A percentile compares a stretch with the other conserved stretches of the same genome.
These are phyloP conservation scores for Debaryomyces subglobosus DNA, from an alignment of 1,139 yeast genomes.

Conservation along the genomic window DNA sequence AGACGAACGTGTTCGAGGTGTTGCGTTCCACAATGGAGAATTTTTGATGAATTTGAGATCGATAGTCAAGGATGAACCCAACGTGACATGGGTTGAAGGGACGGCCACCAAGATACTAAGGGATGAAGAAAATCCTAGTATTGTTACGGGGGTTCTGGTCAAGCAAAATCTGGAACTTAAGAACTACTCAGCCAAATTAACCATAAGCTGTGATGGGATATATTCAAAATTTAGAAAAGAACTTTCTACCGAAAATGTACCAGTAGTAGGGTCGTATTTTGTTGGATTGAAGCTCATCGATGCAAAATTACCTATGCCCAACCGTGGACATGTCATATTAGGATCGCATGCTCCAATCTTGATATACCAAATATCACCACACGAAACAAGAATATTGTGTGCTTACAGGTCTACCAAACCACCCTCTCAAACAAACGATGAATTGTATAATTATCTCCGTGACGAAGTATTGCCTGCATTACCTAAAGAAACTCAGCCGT, in stretches of 20 bases:
- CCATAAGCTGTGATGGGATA: constrained; percentile 90
- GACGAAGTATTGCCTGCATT: constrained; percentile 65
- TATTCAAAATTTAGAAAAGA: constrained; percentile 89
- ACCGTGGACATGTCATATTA: constrained; percentile 88
- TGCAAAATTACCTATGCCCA: constrained; percentile 69
- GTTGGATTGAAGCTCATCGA: constrained; percentile 78
- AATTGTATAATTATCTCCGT: constrained; percentile 61
- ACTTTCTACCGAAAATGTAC: constrained; percentile 57
- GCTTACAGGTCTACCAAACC: constrained; percentile 76
- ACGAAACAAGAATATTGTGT: constrained; percentile 86
- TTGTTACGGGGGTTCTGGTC: constrained; percentile 69
- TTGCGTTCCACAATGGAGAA: constrained; percentile 90
- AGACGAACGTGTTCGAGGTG: constrained; percentile 70
- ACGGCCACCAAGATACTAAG: constrained; percentile 69
- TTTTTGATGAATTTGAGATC: constrained; percentile 76
- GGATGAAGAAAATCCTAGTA: constrained; percentile 48
- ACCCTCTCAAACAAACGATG: constrained; percentile 67
- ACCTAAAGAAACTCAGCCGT: constrained; percentile 66
- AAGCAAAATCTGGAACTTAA: constrained; percentile 27
- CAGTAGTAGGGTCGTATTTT: constrained; percentile 79
- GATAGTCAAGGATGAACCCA: constrained; percentile 68
- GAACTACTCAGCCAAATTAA: constrained; percentile 59
- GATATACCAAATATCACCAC: constrained; percentile 81
- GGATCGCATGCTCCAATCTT: constrained; percentile 88
- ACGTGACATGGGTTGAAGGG: constrained; percentile 79